phyloP scores from a whole-genome alignment of 192 early-diverging fungal species.

The Podila clonocystis region DNA sequence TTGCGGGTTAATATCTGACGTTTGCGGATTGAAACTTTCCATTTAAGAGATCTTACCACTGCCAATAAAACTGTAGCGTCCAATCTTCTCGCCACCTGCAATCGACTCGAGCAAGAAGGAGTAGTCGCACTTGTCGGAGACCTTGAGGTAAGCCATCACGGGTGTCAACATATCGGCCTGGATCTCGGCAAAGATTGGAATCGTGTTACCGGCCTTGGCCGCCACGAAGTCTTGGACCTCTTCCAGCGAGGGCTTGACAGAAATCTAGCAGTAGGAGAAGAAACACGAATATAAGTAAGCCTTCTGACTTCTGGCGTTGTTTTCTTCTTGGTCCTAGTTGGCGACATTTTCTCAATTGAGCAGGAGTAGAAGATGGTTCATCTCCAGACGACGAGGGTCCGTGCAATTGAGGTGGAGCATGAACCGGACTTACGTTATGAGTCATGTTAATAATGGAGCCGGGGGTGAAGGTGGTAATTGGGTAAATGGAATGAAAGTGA shows the following conservation, averaged over 20 bases:
- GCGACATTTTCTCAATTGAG: no score
- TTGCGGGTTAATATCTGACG: not conserved
- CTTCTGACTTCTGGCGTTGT: no score
- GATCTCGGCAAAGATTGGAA: slow-evolving; percentile 91
- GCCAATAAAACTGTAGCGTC: slow-evolving; percentile 97
- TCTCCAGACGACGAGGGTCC: no score
- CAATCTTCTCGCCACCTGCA: slow-evolving; percentile 92
- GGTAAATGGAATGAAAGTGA: no score
- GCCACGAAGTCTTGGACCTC: slow-evolving; percentile 73
- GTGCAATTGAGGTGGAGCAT: no score
- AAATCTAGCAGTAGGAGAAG: slow-evolving; percentile 32
- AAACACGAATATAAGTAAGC: not conserved
- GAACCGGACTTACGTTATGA: no score
- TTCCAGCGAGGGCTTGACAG: slow-evolving; percentile 72
- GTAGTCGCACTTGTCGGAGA: slow-evolving; percentile 80
- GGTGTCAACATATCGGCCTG: slow-evolving; percentile 95
- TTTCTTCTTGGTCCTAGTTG: no score
- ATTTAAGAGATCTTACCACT: slow-evolving; percentile 61
- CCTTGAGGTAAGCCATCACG: slow-evolving; percentile 94
- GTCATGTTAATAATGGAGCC: no score
- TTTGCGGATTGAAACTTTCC: not conserved
- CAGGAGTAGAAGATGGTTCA: no score
- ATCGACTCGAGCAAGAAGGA: slow-evolving; percentile 98
- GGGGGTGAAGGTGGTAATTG: no score
- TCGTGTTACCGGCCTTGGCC: slow-evolving; percentile 78